Evolutionary conservation across 2,329 filamentous ascomycete genomes (phyloP).

Genomic region (Xylariaceae sp.): DNA sequence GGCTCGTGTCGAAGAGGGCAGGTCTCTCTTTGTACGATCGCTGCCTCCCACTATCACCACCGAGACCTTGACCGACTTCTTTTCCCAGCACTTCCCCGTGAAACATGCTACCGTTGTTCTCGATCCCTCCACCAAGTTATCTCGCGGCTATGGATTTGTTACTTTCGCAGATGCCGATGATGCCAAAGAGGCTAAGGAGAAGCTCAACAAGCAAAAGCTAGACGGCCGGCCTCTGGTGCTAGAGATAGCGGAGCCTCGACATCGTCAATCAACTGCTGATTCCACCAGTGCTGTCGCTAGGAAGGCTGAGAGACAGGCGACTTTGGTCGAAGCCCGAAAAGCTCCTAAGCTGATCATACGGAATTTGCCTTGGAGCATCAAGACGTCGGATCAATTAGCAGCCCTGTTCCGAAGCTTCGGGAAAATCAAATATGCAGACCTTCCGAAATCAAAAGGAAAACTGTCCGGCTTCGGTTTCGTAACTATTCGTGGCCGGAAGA

Average conservation of each 20-base stretch:
- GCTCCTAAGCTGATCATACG: conserved; percentile 82
- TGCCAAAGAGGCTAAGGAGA: conserved; percentile 76
- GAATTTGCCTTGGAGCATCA: conserved; percentile 95
- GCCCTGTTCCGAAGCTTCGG: conserved; percentile 84
- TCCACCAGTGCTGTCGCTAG: conserved; percentile 54
- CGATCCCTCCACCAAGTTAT: conserved; percentile 83
- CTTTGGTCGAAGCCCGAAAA: conserved; percentile 61
- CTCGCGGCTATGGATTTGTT: conserved; percentile 93
- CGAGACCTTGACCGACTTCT: conserved; percentile 82
- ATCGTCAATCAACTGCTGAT: conserved; percentile 51
- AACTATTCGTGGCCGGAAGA: conserved; percentile 82
- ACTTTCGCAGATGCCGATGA: conserved; percentile 95
- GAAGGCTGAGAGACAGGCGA: conserved; percentile 60
- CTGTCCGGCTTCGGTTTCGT: conserved; percentile 93
- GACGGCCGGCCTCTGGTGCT: conserved; percentile 82
- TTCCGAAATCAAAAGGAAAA: conserved; percentile 77
- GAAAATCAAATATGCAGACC: conserved; percentile 83
- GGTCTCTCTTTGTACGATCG: conserved; percentile 88
- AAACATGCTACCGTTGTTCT: conserved; percentile 94
- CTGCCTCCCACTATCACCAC: conserved; percentile 78
- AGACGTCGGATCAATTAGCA: conserved; percentile 77
- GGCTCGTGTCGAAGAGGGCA: conserved; percentile 60
- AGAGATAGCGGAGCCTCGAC: conserved; percentile 84
- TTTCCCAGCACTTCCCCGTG: conserved; percentile 91
- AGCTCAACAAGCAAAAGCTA: conserved; percentile 77